Conservation (phyloP, 116 monocot genomes). For the Papilionanthe hybrid region DNA sequence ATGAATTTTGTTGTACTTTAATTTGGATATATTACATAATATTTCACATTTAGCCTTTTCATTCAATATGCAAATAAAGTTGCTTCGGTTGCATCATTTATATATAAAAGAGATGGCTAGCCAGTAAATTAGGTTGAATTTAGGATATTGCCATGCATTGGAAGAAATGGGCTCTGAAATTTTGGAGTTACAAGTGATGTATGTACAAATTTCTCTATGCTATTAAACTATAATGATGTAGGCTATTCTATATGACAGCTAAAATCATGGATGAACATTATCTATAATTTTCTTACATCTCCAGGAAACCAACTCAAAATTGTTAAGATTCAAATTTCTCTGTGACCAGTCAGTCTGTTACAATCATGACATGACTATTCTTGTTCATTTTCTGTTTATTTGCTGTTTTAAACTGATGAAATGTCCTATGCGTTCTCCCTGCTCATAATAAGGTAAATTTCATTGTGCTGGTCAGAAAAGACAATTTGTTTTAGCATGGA, state of each 20-base stretch:
- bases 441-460: background rate
- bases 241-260: background rate
- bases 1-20: background rate
- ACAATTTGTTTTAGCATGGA: background rate
- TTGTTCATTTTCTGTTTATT: background rate
- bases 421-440: background rate
- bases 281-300: background rate
- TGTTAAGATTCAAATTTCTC: background rate
- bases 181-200: background rate
- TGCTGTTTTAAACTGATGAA: background rate
- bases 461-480: background rate
- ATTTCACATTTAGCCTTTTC: background rate
- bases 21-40: background rate
- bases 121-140: background rate
- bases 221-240: background rate
- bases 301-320: background rate
- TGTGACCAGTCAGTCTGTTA: background rate
- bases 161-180: background rate
- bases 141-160: background rate
- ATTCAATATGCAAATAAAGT: background rate
- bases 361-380: background rate
- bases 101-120: background rate
- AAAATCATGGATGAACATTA: background rate
- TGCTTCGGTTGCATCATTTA: background rate
- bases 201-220: background rate